Base-by-base conservation (phyloP, 345 rosid genomes). In the Turritis glabra region DNA sequence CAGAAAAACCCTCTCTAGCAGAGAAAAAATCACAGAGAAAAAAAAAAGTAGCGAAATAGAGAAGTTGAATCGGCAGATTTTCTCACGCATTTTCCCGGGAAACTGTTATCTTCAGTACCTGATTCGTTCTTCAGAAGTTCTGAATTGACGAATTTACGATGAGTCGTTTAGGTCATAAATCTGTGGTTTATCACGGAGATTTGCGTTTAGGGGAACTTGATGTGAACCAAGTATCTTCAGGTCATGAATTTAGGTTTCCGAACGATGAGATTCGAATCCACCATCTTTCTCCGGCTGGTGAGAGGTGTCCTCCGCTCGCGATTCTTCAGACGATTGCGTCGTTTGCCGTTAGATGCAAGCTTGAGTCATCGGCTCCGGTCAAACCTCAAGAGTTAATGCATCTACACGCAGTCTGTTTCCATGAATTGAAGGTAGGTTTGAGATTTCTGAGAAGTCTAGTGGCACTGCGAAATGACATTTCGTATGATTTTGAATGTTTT, bases 261-360 rank as follows among this genome's bases (percentile, higher is more conserved):
- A 88, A 87, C 86, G 87, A 87, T 79, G 98, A 89, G 88, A 90
- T 90, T 64, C 93, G 96, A 64, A 90, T 92, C 86, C 96, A 84
- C 64, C 96, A 79, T 77, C 62, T 96, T 15, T 86, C 96, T 29
- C 87, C 83, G 1, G 70, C 53, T 13, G 87, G 98, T 68, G 98
- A 90, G 74, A 86, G 99, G 25, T 96, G 99, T 69, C 89, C 91
- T 78, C 97, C 99, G 30, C 96, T 92, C 26, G 87, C 99, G 19
- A 77, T 96, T 78, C 91, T 95, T 52, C 96, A 89, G 37, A 88
- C 96, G 17, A 82, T 96, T 67, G 87, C 99, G 48, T 84, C 99
- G 13, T 88, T 69, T 41, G 80, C 99, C 15, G 90, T 92, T 56
- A 80, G 94, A 9, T 96, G 97, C 83, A 96, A 96, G 87, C 98